Evolutionary conservation across 2,329 filamentous ascomycete species (phyloP).

Genomic region (Cladorrhinum sp.): DNA sequence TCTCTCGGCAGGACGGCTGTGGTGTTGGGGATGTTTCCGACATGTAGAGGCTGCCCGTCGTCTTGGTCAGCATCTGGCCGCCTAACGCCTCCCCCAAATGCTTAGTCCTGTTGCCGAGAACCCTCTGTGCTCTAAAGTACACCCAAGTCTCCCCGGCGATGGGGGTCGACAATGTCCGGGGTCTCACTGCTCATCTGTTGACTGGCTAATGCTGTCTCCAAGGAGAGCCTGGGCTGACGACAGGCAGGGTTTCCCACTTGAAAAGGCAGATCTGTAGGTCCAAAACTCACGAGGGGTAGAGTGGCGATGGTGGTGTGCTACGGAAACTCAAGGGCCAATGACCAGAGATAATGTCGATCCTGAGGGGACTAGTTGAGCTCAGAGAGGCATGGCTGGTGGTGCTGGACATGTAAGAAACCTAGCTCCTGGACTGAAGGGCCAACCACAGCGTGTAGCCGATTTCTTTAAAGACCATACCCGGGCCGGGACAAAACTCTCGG

Average conservation of each 20-base stretch:
- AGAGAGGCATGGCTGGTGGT: background rate
- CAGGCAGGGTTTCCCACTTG: constrained; percentile 17
- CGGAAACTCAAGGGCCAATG: background rate
- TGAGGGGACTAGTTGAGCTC: background rate
- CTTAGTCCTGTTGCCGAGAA: background rate
- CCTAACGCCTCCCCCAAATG: background rate
- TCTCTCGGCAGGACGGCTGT: background rate
- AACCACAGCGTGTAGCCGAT: constrained; percentile 13
- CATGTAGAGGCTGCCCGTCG: background rate
- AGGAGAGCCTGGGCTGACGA: constrained; percentile 8
- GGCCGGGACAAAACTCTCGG: constrained; percentile 7
- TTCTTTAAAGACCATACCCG: background rate
- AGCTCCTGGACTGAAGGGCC: constrained; percentile 4
- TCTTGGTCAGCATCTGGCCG: background rate
- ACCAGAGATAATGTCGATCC: constrained; percentile 12
- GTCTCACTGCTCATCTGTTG: constrained; percentile 8
- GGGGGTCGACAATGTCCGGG: background rate
- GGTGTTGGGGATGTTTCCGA: background rate
- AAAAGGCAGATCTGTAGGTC: background rate
- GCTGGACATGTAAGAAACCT: background rate
- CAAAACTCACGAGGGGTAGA: background rate
- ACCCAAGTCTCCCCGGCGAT: constrained; percentile 3
- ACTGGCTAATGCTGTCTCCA: background rate
- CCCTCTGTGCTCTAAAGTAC: constrained; percentile 12
- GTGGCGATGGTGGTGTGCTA: constrained; percentile 18